Percentiles rank a stretch among this genome's conserved stretches.
Evolutionary conservation across 2,329 filamentous ascomycete species (phyloP).

Genomic region (Cercospora sojina): DNA sequence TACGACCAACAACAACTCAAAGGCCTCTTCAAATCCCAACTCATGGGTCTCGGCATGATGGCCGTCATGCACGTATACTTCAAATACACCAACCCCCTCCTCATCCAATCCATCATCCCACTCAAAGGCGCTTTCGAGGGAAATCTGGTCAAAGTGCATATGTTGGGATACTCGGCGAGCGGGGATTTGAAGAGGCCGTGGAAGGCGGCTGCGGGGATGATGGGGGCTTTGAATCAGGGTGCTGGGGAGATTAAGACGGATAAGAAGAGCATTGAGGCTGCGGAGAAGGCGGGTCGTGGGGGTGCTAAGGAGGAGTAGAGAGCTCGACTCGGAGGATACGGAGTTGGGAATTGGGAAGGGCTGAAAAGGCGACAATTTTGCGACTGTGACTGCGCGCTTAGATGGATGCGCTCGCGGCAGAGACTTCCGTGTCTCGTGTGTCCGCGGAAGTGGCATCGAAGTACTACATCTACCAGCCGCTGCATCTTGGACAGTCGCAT

Average conservation of each 20-base stretch:
- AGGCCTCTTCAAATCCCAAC: slow-evolving; percentile 79
- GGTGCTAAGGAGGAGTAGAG: slow-evolving; percentile 55
- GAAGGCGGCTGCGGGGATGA: slow-evolving; percentile 81
- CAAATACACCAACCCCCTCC: slow-evolving; percentile 98
- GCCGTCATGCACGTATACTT: slow-evolving; percentile 97
- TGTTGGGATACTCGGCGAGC: slow-evolving; percentile 80
- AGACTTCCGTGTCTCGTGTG: not conserved
- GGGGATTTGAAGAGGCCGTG: slow-evolving; percentile 95
- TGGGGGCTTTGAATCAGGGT: slow-evolving; percentile 67
- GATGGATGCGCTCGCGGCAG: not conserved
- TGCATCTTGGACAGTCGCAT: not conserved
- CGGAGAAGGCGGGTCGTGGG: slow-evolving; percentile 51
- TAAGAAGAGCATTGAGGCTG: slow-evolving; percentile 57
- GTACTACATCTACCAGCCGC: not conserved
- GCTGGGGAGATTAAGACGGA: slow-evolving; percentile 79
- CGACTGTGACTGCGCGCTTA: not conserved
- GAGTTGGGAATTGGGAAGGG: not conserved
- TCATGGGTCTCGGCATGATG: slow-evolving; percentile 99
- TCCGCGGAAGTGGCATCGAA: not conserved
- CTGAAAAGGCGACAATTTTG: not conserved
- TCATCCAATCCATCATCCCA: slow-evolving; percentile 98
- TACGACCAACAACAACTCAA: slow-evolving; percentile 89
- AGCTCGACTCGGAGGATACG: not conserved
- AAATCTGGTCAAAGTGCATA: slow-evolving; percentile 93
- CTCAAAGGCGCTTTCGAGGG: slow-evolving; percentile 93